Percentiles rank a stretch among this genome's conserved stretches.
phyloP scores from a whole-genome alignment of 768 basidiomycete genomes.

The Pleurotus citrinopileatus region DNA sequence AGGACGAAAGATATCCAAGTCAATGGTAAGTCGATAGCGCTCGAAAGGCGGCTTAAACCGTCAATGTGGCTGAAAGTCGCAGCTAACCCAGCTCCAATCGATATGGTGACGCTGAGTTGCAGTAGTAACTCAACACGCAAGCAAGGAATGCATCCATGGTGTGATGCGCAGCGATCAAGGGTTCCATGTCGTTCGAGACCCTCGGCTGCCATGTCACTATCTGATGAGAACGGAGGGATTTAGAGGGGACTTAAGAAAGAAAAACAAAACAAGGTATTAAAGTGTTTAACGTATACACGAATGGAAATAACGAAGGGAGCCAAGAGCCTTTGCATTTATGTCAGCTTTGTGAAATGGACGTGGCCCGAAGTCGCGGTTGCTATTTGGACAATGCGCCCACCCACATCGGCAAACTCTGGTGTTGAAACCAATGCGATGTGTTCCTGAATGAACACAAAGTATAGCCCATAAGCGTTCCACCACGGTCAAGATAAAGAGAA shows the following conservation, averaged over 20 bases:
- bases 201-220: background rate
- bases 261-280: background rate
- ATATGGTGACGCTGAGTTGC: too few relatives aligned
- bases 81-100: too few relatives aligned
- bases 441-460: background rate
- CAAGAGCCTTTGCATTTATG: background rate
- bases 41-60: too few relatives aligned
- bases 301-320: background rate
- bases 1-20: too few relatives aligned
- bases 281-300: background rate
- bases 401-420: slow-evolving; percentile 3
- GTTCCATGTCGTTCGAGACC: background rate
- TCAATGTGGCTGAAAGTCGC: too few relatives aligned
- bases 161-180: background rate
- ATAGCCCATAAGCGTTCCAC: background rate
- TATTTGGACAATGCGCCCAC: background rate
- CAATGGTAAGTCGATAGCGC: too few relatives aligned
- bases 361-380: background rate
- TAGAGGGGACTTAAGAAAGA: slow-evolving; percentile 4
- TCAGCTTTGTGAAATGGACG: slow-evolving; percentile 1
- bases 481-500: background rate
- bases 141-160: background rate
- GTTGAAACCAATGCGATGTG: background rate
- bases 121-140: too few relatives aligned
- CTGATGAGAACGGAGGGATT: background rate